phyloP scores from a whole-genome alignment of 805 yeast genomes.

The Lipomyces sp. region DNA sequence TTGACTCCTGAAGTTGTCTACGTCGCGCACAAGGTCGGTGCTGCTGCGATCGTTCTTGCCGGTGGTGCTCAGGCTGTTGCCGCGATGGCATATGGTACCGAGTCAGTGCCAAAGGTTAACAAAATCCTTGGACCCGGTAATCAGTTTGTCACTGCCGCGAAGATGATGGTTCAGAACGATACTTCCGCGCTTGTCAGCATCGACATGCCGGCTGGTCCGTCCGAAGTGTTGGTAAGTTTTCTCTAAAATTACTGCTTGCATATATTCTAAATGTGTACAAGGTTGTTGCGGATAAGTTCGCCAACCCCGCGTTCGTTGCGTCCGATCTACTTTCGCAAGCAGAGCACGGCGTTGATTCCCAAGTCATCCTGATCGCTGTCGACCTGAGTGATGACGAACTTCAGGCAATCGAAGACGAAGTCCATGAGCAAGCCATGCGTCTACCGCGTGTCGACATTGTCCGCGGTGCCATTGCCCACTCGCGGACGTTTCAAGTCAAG shows the following conservation, averaged over 20 bases:
- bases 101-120: slow-evolving; percentile 88
- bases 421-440: slow-evolving; percentile 77
- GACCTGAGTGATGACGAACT: slow-evolving; percentile 65
- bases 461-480: slow-evolving; percentile 88
- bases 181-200: slow-evolving; percentile 93
- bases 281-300: slow-evolving; percentile 73
- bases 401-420: slow-evolving; percentile 75
- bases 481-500: slow-evolving; percentile 74
- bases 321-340: slow-evolving; percentile 96
- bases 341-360: slow-evolving; percentile 98
- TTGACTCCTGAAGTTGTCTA: slow-evolving; percentile 97
- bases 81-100: slow-evolving; percentile 98
- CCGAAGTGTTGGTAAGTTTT: slow-evolving; percentile 79
- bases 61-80: slow-evolving; percentile 99
- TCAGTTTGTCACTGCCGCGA: slow-evolving; percentile 99
- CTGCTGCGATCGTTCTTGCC: slow-evolving; percentile 85
- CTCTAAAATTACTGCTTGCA: not conserved
- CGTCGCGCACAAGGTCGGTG: slow-evolving; percentile 95
- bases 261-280: not conserved
- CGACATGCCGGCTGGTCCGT: slow-evolving; percentile 99
- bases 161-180: slow-evolving; percentile 96
- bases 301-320: slow-evolving; percentile 97
- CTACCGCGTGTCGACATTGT: slow-evolving; percentile 94
- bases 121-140: slow-evolving; percentile 99
- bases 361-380: slow-evolving; percentile 89